Base-by-base conservation (phyloP, 2,329 filamentous ascomycete genomes). In the Salinomyces thailandicus region DNA sequence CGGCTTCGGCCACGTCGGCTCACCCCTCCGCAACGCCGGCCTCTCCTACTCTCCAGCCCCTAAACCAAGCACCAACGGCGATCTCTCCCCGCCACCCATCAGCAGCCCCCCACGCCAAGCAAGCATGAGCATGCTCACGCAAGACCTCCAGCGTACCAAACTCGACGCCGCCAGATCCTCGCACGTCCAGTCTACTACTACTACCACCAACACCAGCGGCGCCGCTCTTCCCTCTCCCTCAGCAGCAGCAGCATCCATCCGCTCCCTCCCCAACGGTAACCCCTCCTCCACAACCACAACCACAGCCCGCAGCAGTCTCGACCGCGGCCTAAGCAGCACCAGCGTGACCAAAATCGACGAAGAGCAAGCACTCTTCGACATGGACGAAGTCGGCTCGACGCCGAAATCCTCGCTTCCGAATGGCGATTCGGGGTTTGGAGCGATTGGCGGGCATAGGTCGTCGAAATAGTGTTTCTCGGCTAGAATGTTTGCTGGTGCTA, bases 121-220 rank as follows among this genome's bases (percentile, higher is more conserved):
- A 4, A 71, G 71, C 11, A 74, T 76, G 65, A 73, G 71, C 35
- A 74, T 74, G 66, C 71, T 78, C 37, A 75, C 72, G 31, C 72
- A 76, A 50, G 73, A 63, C 37, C 43, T 67, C 42, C 44, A 64
- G 38, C 28, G 57, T 30, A 50, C 56, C 33, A 48, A 62, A 39
- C 44, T 65, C 33, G 45, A 62, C 41, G 31, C 57, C 45, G 30
- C 58, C 41, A 37, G 54, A 19, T 48, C 52, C 18, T 48, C 52
- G 12, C 39, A 38, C 12, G 12, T 31, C 24, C 36, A 52, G 11
- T 48, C 49, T 34, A 44, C 48, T 13, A 48, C 40, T 11, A 49
- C 49, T 34, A 37, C 36, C 7, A 22, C 37, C n/a, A n/a, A 8
- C 22, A 24, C 13, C 7, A 12, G 11, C 11, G 11, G 14, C 12